These are phyloP conservation scores for Fusarium pseudograminearum DNA, from an alignment of 2,329 filamentous ascomycete species.

Conservation along the genomic window DNA sequence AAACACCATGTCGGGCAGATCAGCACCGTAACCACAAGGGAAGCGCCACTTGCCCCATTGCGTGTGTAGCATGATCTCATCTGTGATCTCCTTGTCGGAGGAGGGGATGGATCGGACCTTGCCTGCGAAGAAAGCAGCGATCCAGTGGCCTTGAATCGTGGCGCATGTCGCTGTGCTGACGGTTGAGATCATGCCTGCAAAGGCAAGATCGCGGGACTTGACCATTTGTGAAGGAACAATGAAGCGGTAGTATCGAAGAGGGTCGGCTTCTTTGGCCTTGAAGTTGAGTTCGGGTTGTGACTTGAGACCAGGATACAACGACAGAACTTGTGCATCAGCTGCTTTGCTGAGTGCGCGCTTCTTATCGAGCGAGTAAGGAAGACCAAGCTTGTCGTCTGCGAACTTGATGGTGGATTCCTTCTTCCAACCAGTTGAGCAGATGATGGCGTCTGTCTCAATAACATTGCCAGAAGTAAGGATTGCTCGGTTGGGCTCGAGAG, in stretches of 20 bases:
- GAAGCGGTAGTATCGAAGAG: conserved; percentile 46
- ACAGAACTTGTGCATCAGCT: conserved; percentile 37
- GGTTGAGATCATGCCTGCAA: conserved; percentile 50
- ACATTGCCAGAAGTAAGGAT: conserved; percentile 56
- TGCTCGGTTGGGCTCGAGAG: conserved; percentile 55
- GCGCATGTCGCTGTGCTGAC: conserved; percentile 53
- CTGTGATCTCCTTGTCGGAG: conserved; percentile 56
- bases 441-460: conserved; percentile 59
- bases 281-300: conserved; percentile 39
- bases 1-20: conserved; percentile 77
- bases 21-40: conserved; percentile 71
- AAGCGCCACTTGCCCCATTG: conserved; percentile 79
- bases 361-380: conserved; percentile 20
- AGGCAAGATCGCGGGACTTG: conserved; percentile 49
- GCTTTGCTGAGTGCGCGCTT: conserved; percentile 17
- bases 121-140: conserved; percentile 69
- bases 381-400: conserved; percentile 31
- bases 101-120: conserved; percentile 54
- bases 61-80: conserved; percentile 71
- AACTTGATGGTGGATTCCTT: conserved; percentile 60
- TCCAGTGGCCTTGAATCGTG: conserved; percentile 61
- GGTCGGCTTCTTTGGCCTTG: conserved; percentile 35
- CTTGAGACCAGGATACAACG: conserved; percentile 37
- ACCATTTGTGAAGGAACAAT: conserved; percentile 42
- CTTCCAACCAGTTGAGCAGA: conserved; percentile 67